Percentiles rank a stretch among this genome's conserved stretches.
These are phyloP conservation scores for Stephanodiscus minutulus DNA, from an alignment of 108 stramenopile genomes.

Conservation along the genomic window DNA sequence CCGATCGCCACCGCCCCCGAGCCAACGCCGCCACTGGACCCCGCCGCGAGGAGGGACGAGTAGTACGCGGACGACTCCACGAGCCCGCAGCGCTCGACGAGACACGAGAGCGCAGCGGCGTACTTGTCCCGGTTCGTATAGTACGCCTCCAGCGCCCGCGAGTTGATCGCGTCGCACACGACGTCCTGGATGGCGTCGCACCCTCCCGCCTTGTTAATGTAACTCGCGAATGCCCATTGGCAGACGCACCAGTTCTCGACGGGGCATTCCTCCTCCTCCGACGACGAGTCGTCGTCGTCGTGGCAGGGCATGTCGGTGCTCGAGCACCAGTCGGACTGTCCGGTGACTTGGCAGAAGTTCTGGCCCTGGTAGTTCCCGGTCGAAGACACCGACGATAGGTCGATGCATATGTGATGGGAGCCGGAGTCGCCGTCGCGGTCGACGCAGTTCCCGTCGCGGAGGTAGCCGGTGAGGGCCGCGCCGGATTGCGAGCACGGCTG, in stretches of 20 bases:
- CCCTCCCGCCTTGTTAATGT: constrained; percentile 63
- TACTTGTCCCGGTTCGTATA: constrained; percentile 15
- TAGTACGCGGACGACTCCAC: background rate
- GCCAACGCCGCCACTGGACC: background rate
- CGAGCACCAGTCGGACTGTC: constrained; percentile 63
- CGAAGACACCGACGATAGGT: constrained; percentile 30
- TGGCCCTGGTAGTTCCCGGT: constrained; percentile 4
- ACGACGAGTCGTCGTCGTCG: constrained; percentile 36
- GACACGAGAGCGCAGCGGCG: constrained; percentile 26
- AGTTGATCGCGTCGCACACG: constrained; percentile 60
- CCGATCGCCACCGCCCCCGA: background rate
- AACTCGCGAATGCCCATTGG: constrained; percentile 72
- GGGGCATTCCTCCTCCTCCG: constrained; percentile 12
- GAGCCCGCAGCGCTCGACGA: constrained; percentile 15
- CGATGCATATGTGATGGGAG: constrained; percentile 66
- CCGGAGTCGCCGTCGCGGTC: constrained; percentile 53
- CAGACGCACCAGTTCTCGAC: constrained; percentile 68
- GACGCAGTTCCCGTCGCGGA: constrained; percentile 55
- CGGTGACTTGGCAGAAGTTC: constrained; percentile 67
- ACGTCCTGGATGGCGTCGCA: constrained; percentile 68
- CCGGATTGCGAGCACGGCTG: constrained; percentile 50
- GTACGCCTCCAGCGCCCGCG: constrained; percentile 58
- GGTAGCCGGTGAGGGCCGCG: constrained; percentile 60
- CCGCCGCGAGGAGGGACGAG: background rate
- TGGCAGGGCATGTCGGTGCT: constrained; percentile 50